Evolutionary conservation across 257 asterid genomes (phyloP), one percentile per base, ranked within the genome.

Genomic region (Petrea volubilis): DNA sequence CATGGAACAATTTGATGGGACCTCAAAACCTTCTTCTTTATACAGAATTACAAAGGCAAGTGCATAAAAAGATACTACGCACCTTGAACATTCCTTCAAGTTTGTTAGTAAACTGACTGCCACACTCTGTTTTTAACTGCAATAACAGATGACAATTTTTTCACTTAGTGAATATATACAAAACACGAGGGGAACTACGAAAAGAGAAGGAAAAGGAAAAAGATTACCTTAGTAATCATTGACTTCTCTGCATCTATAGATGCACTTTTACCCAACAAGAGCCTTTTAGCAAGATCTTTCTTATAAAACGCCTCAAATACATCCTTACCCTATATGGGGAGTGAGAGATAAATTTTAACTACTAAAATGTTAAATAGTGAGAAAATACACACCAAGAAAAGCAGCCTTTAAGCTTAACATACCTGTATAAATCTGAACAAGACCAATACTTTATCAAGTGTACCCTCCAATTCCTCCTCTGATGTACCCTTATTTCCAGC

Each of bases 81-180:
- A 89, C 99, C 98, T 95, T 90, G 83, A 90, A 95, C 98, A 90
- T 95, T 72, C 98, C 98, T 82, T 95, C 98, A 24, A 95, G 97
- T 84, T 95, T 95, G 88, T 90, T 95, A 15, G 98, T 95, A 73
- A 95, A 92, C 77, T 92, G 99, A 84, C 99, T 95, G 65, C 99
- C 99, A 17, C 99, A 94, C 85, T 95, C 99, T 0, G 98, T 95
- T 80, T 95, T 95, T 73, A 95, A 82, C 99, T 95, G 92, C 82
- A 84, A 85, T 47, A 56, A 76, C 70, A 71, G 74, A 43, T 34
- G 53, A 14, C 65, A 52, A 52, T 29, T 40, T 70, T 46, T 74
- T 75, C 28, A 73, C n/a, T 65, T 61, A 71, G 53, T 29, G 24
- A 47, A 49, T 31, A 76, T 24, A 60, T 25, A 70, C 51, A 70